Conservation (phyloP, 306 rosid species). For the Vigna nakashimae region DNA sequence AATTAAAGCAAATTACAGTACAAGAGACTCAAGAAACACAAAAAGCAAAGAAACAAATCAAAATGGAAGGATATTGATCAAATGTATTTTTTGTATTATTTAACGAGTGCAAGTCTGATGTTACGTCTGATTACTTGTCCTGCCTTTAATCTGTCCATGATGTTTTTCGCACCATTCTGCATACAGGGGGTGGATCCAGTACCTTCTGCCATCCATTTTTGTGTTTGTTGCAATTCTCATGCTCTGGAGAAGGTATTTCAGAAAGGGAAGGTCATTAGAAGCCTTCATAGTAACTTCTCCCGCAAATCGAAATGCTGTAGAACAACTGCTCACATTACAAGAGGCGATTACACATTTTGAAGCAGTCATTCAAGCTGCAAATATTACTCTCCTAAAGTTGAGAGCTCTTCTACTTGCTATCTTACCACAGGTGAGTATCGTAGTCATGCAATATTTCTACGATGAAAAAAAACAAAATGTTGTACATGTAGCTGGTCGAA, state of each 20-base stretch:
- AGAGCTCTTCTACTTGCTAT: slow-evolving; percentile 90
- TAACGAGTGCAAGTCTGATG: slow-evolving; percentile 27
- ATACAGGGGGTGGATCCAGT: slow-evolving; percentile 91
- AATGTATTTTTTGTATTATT: slow-evolving; percentile 3
- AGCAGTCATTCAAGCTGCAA: slow-evolving; percentile 77
- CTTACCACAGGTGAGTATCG: slow-evolving; percentile 75
- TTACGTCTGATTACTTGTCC: neutral
- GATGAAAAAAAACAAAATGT: neutral
- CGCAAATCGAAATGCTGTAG: slow-evolving; percentile 80
- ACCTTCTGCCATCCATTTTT: slow-evolving; percentile 66
- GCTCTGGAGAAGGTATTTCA: slow-evolving; percentile 75
- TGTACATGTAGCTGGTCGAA: slow-evolving; percentile 27
- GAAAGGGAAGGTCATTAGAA: slow-evolving; percentile 63
- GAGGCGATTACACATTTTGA: slow-evolving; percentile 84
- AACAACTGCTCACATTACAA: slow-evolving; percentile 85
- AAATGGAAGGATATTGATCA: neutral
- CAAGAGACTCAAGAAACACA: slow-evolving; percentile 12
- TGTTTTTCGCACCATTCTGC: slow-evolving; percentile 34
- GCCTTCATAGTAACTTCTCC: slow-evolving; percentile 74
- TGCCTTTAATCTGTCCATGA: neutral
- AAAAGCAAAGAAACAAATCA: slow-evolving; percentile 6
- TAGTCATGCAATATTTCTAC: slow-evolving; percentile 17
- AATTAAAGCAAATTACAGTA: slow-evolving; percentile 6
- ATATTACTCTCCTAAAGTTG: slow-evolving; percentile 80
- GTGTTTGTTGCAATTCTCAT: slow-evolving; percentile 64